Percentiles rank a stretch among this genome's conserved stretches.
Evolutionary conservation across 2,329 filamentous ascomycete species (phyloP).

Genomic region (Aureobasidium leucospermi): DNA sequence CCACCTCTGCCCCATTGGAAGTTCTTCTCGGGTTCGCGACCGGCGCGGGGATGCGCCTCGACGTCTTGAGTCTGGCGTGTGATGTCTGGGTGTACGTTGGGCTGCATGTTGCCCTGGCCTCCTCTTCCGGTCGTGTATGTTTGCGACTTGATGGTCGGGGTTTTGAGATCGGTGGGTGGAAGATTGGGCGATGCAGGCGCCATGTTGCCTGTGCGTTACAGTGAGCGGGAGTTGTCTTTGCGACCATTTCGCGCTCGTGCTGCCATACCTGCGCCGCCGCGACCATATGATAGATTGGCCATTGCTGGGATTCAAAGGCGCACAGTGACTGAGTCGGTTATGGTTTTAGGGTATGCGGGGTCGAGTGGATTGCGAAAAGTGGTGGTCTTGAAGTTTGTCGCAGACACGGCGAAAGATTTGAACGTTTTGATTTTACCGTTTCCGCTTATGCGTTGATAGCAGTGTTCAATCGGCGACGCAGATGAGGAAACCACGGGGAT

Average conservation of each 20-base stretch:
- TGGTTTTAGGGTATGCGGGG: neutral
- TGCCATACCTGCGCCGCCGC: constrained; percentile 61
- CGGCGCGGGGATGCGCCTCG: constrained; percentile 41
- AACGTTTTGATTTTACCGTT: constrained; percentile 5
- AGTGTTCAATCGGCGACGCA: neutral
- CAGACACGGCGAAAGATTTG: neutral
- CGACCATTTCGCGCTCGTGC: neutral
- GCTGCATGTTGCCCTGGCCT: constrained; percentile 82
- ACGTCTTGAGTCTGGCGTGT: constrained; percentile 81
- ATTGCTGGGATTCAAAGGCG: neutral
- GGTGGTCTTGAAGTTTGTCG: neutral
- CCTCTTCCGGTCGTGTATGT: constrained; percentile 85
- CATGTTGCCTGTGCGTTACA: constrained; percentile 39
- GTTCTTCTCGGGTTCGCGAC: constrained; percentile 50
- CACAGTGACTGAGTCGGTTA: neutral
- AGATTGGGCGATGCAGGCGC: constrained; percentile 31
- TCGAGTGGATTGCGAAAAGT: neutral
- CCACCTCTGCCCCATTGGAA: constrained; percentile 67
- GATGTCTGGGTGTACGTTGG: constrained; percentile 60
- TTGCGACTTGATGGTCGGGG: constrained; percentile 74
- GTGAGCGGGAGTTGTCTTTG: neutral
- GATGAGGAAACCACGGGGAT: neutral
- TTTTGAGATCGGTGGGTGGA: constrained; percentile 56
- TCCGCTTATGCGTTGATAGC: neutral
- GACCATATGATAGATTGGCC: constrained; percentile 54